phyloP scores from a whole-genome alignment of 1,139 yeast genomes.

The Hanseniaspora gamundiae region DNA sequence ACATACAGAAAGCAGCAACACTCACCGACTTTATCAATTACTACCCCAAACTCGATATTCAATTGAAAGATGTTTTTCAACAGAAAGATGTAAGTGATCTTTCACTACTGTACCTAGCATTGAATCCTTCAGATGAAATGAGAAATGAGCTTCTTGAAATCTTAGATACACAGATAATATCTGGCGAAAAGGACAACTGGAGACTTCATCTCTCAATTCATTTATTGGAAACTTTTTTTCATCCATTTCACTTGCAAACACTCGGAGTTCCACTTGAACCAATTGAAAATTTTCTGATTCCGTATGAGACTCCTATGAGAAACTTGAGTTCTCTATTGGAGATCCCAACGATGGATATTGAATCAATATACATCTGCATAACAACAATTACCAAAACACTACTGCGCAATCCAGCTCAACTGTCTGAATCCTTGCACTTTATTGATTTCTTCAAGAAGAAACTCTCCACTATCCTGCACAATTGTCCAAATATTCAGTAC shows the following conservation, averaged over 20 bases:
- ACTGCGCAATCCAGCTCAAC: neutral
- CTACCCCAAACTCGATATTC: neutral
- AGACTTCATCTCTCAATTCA: neutral
- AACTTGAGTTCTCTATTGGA: neutral
- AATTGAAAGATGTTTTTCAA: neutral
- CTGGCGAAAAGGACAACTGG: neutral
- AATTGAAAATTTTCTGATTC: neutral
- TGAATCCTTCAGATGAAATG: neutral
- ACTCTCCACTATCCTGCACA: neutral
- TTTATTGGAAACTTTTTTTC: neutral
- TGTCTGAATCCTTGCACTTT: neutral
- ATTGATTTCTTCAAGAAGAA: neutral
- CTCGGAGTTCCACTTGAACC: neutral
- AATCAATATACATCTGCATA: neutral
- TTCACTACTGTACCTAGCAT: neutral
- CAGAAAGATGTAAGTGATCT: neutral
- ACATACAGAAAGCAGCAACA: neutral
- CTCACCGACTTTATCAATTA: neutral
- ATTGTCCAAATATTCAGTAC: neutral
- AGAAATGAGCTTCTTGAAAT: neutral
- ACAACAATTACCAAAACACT: neutral
- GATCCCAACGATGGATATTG: neutral
- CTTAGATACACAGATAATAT: neutral
- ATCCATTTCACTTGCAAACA: neutral
- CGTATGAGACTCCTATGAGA: neutral